Base-by-base conservation (phyloP, 352 stramenopile species). In the Globisporangium lucens region DNA sequence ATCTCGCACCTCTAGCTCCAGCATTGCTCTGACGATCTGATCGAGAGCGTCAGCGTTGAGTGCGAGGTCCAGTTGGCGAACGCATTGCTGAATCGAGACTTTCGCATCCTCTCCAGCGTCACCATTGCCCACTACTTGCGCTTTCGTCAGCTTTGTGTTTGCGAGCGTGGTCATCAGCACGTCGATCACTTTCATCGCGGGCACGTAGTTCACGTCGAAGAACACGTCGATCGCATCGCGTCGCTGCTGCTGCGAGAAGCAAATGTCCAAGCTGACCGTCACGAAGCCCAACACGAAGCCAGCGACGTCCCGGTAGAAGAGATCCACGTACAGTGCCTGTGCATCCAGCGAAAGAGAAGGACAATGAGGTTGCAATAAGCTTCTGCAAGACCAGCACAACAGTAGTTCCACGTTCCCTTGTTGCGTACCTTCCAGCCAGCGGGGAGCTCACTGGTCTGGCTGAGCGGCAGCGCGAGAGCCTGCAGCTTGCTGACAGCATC, bases 201-300 rank as follows among this genome's bases (percentile, higher is more conserved):
- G 76, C 1, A 89, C 75, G 9, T 68, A 13, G 22, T 61, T 41
- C 20, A 63, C 51, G 33, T 80, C 73, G 33, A 93, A 93, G 68
- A 90, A 91, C 41, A 74, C 75, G 64, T 91, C 82, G 51, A 91
- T 82, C n/a, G 66, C 69, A 22, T 68, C 68, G 10, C 66, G 9
- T 9, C 79, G 82, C 63, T 91, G 76, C 24, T 68, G 49, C 20
- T 71, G 62, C 10, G 73, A 78, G 52, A 93, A 85, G 59, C 78
- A 79, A 5, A 72, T 67, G 30, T 89, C 80, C 3, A 91, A 29
- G 64, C 80, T 77, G 24, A 84, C 65, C 5, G 75, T 69, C 22
- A 89, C 85, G 49, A 89, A 91, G 12, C 66, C 66, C 52, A 93
- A 55, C 35, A 89, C 20, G 38, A 91, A 89, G 13, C 57, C 61